phyloP scores from a whole-genome alignment of 2,329 filamentous ascomycete species.

The Didymella pomorum region DNA sequence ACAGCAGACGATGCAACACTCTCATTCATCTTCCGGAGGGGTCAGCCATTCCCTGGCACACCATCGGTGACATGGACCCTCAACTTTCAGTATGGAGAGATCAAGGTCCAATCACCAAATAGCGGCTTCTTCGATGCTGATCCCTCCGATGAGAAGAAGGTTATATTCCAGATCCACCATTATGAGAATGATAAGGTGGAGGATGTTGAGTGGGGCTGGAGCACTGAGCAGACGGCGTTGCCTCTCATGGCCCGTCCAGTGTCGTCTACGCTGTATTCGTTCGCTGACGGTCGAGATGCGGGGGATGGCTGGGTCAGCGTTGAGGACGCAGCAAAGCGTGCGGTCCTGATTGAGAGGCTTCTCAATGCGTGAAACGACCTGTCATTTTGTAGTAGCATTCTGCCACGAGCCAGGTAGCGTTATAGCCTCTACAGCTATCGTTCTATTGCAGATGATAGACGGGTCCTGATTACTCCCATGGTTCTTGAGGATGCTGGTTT shows the following conservation, averaged over 20 bases:
- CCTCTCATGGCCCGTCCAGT: slow-evolving; percentile 31
- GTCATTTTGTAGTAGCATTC: too few relatives aligned
- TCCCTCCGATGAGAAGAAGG: slow-evolving; percentile 43
- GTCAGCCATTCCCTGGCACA: slow-evolving; percentile 28
- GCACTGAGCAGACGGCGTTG: slow-evolving; percentile 45
- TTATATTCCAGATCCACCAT: slow-evolving; percentile 61
- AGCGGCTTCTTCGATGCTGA: slow-evolving; percentile 26
- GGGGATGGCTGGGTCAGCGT: slow-evolving; percentile 39
- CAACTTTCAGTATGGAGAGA: slow-evolving; percentile 29
- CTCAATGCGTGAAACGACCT: slow-evolving; percentile 1
- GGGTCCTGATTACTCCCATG: too few relatives aligned
- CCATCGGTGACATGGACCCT: slow-evolving; percentile 27
- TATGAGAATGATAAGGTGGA: slow-evolving; percentile 58
- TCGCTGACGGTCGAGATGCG: slow-evolving; percentile 31
- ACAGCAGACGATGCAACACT: slow-evolving; percentile 24
- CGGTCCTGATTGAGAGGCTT: slow-evolving; percentile 27
- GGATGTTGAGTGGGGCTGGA: slow-evolving; percentile 54
- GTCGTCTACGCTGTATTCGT: slow-evolving; percentile 28
- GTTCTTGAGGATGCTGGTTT: too few relatives aligned
- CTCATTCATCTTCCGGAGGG: slow-evolving; percentile 24
- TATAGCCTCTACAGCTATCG: too few relatives aligned
- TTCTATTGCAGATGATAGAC: too few relatives aligned
- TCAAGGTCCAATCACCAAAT: slow-evolving; percentile 20
- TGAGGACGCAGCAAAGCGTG: slow-evolving; percentile 35
- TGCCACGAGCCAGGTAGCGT: too few relatives aligned